A percentile compares a stretch with the other conserved stretches of the same genome.
Evolutionary conservation across 2,329 filamentous ascomycete species (phyloP).

Genomic region (Neocatenulostroma microsporum): DNA sequence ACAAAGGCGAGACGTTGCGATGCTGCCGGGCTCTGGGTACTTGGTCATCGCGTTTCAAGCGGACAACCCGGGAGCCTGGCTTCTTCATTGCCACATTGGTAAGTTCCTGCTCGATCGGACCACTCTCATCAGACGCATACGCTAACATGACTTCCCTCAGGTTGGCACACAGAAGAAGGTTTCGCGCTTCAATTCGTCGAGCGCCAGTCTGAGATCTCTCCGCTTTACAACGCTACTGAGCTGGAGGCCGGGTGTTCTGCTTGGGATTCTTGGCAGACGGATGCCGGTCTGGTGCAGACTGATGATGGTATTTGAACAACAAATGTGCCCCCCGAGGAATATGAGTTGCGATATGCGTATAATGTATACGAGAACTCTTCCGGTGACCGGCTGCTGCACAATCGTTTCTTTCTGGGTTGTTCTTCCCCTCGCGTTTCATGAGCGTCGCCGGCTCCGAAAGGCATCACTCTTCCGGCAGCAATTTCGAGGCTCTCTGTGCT

Average conservation of each 20-base stretch:
- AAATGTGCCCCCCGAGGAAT: no score
- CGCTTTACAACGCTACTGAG: constrained; percentile 3
- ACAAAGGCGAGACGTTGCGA: constrained; percentile 25
- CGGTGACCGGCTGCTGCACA: no score
- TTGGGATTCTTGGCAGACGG: constrained; percentile 4
- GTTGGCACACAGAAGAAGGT: constrained; percentile 29
- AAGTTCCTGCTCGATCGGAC: constrained; percentile 12
- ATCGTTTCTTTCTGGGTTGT: no score
- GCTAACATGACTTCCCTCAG: no score
- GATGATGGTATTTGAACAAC: no score
- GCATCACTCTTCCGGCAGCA: no score
- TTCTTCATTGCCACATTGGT: constrained; percentile 23
- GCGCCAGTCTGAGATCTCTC: constrained; percentile 7
- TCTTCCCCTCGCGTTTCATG: no score
- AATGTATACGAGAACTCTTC: no score
- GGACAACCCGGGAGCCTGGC: constrained; percentile 30
- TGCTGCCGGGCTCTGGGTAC: constrained; percentile 27
- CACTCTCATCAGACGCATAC: no score
- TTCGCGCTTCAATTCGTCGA: constrained; percentile 30
- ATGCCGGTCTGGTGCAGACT: constrained; percentile 2
- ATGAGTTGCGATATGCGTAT: no score
- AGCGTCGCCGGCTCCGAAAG: no score
- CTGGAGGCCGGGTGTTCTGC: constrained; percentile 1
- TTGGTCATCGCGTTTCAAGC: constrained; percentile 27
- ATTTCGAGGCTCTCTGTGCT: no score